These are phyloP conservation scores for Fusarium scirpi DNA, from an alignment of 2,329 filamentous ascomycete species.

Conservation along the genomic window DNA sequence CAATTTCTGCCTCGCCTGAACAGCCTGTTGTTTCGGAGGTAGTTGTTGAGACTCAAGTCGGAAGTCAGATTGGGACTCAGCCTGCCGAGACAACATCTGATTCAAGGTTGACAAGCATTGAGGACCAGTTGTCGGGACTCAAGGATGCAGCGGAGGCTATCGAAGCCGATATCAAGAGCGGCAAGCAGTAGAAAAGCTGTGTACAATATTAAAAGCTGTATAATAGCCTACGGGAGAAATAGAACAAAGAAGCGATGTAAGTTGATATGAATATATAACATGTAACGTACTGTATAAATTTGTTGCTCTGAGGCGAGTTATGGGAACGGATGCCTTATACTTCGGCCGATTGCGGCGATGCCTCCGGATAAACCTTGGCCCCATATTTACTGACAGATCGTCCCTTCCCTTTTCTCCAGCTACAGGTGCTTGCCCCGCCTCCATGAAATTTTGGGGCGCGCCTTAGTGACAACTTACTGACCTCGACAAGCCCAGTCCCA, in stretches of 20 bases:
- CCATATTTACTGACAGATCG: slow-evolving; percentile 5
- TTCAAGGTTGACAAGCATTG: slow-evolving; percentile 33
- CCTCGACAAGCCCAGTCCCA: slow-evolving; percentile 10
- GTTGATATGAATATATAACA: slow-evolving; percentile 28
- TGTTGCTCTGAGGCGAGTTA: neutral
- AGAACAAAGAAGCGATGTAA: slow-evolving; percentile 32
- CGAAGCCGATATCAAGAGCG: slow-evolving; percentile 40
- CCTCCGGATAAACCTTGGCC: slow-evolving; percentile 37
- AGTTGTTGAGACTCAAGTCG: neutral
- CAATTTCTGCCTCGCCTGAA: neutral
- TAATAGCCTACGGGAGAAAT: slow-evolving; percentile 38
- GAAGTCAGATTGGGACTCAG: slow-evolving; percentile 2
- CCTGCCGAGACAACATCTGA: slow-evolving; percentile 2
- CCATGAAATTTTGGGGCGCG: slow-evolving; percentile 7
- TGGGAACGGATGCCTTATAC: neutral
- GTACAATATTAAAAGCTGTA: slow-evolving; percentile 44
- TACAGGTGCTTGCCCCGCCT: slow-evolving; percentile 20
- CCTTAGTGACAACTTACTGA: slow-evolving; percentile 6
- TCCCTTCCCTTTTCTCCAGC: slow-evolving; percentile 17
- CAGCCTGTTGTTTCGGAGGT: neutral
- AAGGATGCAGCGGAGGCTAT: slow-evolving; percentile 36
- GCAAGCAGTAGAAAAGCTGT: slow-evolving; percentile 41
- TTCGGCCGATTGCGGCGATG: slow-evolving; percentile 30
- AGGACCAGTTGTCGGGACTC: slow-evolving; percentile 39
- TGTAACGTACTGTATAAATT: slow-evolving; percentile 15